phyloP scores from a whole-genome alignment of 2,329 filamentous ascomycete genomes.

The Pyrenochaeta sp. region DNA sequence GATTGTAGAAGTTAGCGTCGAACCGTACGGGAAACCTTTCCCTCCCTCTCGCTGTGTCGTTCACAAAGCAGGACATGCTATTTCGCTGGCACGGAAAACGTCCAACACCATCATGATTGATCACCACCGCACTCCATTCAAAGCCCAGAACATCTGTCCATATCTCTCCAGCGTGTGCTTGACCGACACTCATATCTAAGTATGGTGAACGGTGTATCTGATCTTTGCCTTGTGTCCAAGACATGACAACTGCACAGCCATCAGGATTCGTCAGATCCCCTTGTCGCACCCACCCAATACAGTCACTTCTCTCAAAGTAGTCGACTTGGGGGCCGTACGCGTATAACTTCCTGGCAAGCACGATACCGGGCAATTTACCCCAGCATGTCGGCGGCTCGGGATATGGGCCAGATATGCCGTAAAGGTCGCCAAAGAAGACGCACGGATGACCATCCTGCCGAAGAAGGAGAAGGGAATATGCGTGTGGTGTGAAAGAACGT shows the following conservation, averaged over 20 bases:
- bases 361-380: conserved; percentile 62
- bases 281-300: conserved; percentile 64
- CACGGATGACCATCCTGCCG: conserved; percentile 67
- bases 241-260: conserved; percentile 57
- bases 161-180: conserved; percentile 60
- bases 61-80: conserved; percentile 9
- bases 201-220: background rate
- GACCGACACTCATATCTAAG: conserved; percentile 63
- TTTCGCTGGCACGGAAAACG: conserved; percentile 51
- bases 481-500: conserved; percentile 70
- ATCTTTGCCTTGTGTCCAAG: conserved; percentile 32
- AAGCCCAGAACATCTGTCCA: conserved; percentile 65
- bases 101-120: conserved; percentile 64
- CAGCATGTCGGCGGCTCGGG: conserved; percentile 59
- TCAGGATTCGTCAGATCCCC: conserved; percentile 48
- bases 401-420: conserved; percentile 61
- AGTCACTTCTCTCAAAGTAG: conserved; percentile 65
- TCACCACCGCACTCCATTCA: conserved; percentile 60
- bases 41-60: conserved; percentile 1
- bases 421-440: conserved; percentile 72
- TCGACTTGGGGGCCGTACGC: conserved; percentile 69
- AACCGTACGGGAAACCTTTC: conserved; percentile 8
- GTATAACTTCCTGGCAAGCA: conserved; percentile 67
- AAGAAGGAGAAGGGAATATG: conserved; percentile 73
- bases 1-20: conserved; percentile 4